Conservation (phyloP, 257 asterid species). For the Lycium barbarum region DNA sequence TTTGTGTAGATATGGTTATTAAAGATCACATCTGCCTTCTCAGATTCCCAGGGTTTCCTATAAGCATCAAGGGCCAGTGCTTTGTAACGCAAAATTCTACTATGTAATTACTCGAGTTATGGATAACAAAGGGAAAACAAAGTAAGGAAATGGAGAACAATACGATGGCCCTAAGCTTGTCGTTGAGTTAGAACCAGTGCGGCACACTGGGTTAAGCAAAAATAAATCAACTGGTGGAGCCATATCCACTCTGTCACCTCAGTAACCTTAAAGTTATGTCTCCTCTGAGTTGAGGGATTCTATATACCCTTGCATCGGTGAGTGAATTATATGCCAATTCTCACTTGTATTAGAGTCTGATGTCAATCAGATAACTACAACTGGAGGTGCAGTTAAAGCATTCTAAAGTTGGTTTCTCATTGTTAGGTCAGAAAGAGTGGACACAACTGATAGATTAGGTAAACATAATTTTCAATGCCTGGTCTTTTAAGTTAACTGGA, state of each 20-base stretch:
- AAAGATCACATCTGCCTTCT: too few relatives aligned
- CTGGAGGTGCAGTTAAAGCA: slow-evolving; percentile 1
- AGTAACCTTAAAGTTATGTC: neutral
- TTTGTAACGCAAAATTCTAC: neutral
- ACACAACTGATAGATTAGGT: slow-evolving; percentile 8
- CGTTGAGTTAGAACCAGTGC: too few relatives aligned
- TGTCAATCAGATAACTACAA: slow-evolving; percentile 10
- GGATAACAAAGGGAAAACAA: neutral
- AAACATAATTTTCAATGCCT: neutral
- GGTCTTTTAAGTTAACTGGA: neutral
- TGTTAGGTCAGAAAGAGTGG: slow-evolving; percentile 9
- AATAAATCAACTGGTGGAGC: too few relatives aligned
- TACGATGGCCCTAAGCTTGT: neutral
- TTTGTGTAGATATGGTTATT: too few relatives aligned
- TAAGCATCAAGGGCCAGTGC: neutral
- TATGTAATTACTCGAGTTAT: neutral
- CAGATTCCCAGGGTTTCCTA: too few relatives aligned
- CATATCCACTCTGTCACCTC: too few relatives aligned
- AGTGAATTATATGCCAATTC: neutral
- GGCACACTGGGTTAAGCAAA: too few relatives aligned
- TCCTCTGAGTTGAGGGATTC: neutral
- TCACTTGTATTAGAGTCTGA: neutral
- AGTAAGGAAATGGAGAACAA: neutral
- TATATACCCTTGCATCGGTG: neutral
- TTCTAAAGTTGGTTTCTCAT: slow-evolving; percentile 1